Conservation (phyloP, 768 basidiomycete genomes). For the Mycena filopes region DNA sequence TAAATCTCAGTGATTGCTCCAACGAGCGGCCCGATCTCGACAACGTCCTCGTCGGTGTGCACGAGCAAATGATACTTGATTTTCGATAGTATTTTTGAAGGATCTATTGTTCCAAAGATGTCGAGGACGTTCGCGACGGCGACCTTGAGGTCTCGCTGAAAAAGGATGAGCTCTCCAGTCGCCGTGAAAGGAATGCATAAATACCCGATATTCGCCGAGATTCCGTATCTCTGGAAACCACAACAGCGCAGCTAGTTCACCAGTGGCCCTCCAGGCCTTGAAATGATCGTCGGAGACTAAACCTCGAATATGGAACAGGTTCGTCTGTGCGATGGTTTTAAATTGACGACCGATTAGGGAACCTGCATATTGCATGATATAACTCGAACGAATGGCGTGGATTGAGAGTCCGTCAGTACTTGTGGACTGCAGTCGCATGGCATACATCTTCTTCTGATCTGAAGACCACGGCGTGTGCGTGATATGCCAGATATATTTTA, state of each 20-base stretch:
- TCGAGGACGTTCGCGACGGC: slow-evolving; percentile 35
- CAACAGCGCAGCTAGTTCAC: slow-evolving; percentile 47
- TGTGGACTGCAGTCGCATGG: no score
- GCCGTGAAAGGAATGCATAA: not conserved
- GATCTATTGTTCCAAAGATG: slow-evolving; percentile 21
- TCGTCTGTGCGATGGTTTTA: no score
- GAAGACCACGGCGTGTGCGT: slow-evolving; percentile 43
- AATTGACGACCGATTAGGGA: no score
- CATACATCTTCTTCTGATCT: slow-evolving; percentile 38
- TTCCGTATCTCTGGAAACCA: slow-evolving; percentile 54
- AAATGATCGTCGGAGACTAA: no score
- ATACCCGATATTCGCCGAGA: slow-evolving; percentile 46
- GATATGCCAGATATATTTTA: slow-evolving; percentile 55
- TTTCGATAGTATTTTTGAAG: slow-evolving; percentile 32
- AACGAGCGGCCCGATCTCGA: not conserved
- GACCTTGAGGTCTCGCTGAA: slow-evolving; percentile 14
- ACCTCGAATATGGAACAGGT: no score
- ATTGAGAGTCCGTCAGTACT: no score
- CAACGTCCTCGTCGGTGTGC: not conserved
- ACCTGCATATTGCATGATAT: no score
- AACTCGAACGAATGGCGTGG: no score
- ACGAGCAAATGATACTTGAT: slow-evolving; percentile 31
- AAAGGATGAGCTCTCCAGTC: no score
- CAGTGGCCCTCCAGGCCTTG: slow-evolving; percentile 44
- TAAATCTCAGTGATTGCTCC: slow-evolving; percentile 1